Conservation (phyloP, 164 flowering plant genomes). For the Stephania cephalantha region DNA sequence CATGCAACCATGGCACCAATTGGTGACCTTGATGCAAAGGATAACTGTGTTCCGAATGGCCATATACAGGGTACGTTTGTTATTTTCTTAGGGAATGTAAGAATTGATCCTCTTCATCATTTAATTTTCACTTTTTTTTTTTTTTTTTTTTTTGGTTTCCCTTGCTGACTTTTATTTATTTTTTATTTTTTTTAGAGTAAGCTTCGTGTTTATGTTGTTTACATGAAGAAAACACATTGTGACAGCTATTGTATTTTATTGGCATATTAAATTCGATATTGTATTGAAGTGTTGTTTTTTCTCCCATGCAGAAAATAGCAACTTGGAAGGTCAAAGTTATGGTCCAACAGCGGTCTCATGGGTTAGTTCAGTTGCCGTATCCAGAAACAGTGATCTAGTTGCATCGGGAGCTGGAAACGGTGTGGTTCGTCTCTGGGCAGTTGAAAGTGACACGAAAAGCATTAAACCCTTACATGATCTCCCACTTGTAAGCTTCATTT, state of each 20-base stretch:
- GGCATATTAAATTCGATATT: too few species aligned
- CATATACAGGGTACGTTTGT: constrained; percentile 34
- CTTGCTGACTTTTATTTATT: not conserved
- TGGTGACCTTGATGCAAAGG: constrained; percentile 16
- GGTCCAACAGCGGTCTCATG: constrained; percentile 58
- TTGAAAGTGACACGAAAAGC: constrained; percentile 57
- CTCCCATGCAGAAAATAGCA: constrained; percentile 42
- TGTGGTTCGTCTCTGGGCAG: constrained; percentile 66
- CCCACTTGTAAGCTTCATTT: constrained; percentile 54
- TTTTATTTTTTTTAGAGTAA: not conserved
- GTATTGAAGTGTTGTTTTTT: not conserved
- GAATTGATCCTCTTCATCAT: not conserved
- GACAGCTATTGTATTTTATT: not conserved
- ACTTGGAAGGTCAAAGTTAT: constrained; percentile 10
- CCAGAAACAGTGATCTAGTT: constrained; percentile 84
- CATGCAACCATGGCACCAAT: constrained; percentile 37
- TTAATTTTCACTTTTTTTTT: not conserved
- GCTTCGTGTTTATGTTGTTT: not conserved
- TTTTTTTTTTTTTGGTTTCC: not conserved
- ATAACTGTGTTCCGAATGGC: constrained; percentile 31
- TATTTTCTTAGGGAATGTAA: not conserved
- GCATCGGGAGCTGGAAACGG: constrained; percentile 99
- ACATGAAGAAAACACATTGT: not conserved
- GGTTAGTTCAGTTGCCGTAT: constrained; percentile 75
- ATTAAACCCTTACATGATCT: constrained; percentile 57